Base-by-base conservation (phyloP, 2,329 filamentous ascomycete species). In the Aspergillus sergii region DNA sequence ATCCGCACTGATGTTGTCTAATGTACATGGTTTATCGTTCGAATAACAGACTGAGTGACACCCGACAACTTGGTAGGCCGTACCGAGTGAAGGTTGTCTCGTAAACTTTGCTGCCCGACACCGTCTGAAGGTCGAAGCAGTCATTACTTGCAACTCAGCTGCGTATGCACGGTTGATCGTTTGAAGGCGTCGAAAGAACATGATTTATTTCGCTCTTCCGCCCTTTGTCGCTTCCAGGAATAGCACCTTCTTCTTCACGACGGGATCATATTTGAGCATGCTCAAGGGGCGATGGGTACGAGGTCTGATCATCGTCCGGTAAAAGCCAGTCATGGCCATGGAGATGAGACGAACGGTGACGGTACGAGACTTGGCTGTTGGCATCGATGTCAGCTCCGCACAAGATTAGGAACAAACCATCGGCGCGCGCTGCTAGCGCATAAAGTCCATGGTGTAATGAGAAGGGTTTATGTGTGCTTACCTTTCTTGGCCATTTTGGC, bases 261-360 rank as follows among this genome's bases (percentile, higher is more conserved):
- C 94, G 48, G 95, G 95, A 77, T 99, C 95, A 81, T 99, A 99
- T 84, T 99, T 99, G 72, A 99, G 84, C 93, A 99, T 95, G 83
- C 93, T 96, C 81, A 99, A 87, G 61, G 96, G 94, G 51, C 90
- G 85, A 66, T 93, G 86, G 34, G 87, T 86, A 71, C 95, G 90
- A 14, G 93, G 94, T 63, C 96, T 89, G 71, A 90, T 86, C 79
- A 96, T 89, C 59, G 93, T 96, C 80, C 94, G 94, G 85, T 94
- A 99, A 86, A 93, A 99, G 75, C 95, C 95, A 30, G 95, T 99
- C 90, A 97, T 90, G 78, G 95, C 95, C 95, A 99, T 99, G 68
- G 93, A 97, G 78, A 99, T 85, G 70, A 99, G 90, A 78, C 95
- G 94, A 79, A 97, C 94, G 76, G 92, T 88, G 77, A 99, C 90